Evolutionary conservation across 768 basidiomycete species (phyloP), one percentile per base, ranked within the genome.

Genomic region (Lentinula boryana): DNA sequence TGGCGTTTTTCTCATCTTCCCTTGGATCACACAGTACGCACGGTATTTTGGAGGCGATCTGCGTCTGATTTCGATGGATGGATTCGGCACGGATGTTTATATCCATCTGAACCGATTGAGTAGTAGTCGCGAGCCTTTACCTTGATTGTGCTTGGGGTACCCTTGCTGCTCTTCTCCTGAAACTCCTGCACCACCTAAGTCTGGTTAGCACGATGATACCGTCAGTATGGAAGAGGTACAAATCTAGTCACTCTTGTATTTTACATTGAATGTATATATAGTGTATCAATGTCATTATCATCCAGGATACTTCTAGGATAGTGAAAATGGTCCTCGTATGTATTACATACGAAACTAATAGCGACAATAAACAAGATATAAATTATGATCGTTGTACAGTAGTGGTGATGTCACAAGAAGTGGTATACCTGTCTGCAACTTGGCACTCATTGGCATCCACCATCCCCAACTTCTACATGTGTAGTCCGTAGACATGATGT

Each of bases 61-160:
- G 32, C 80, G 92, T 16, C 73, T 99, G 60, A 99, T 99, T 63
- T 90, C 94, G 46, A 98, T 99, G 95, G 97, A 99, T 64, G 96
- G 97, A n/a, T 94, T 91, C 68, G 93, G 94, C 9, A 94, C 91
- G 38, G 94, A 96, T 69, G 91, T 95, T 2, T 96, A 95, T 70
- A 93, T 96, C 63, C 94, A 95, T 70, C 75, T 95, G 56, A 95
- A 95, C 70, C 81, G 88, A 51, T 80, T 95, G 15, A 91, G 89
- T 9, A 92, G 89, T 68, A 91, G 88, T 66, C 78, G 85, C 27
- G 91, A 93, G 73, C 91, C 91, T 2, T 72, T 93, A 51, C 89
- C 81, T 23, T 89, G 72, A 66, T 44, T 18, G 32, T 31, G 9
- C 12, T 27, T 10, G 10, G 23, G 21, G 48, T 49, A 31, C 23